These are phyloP conservation scores for Macrotyloma uniflorum DNA, from an alignment of 306 rosid species.

Conservation along the genomic window DNA sequence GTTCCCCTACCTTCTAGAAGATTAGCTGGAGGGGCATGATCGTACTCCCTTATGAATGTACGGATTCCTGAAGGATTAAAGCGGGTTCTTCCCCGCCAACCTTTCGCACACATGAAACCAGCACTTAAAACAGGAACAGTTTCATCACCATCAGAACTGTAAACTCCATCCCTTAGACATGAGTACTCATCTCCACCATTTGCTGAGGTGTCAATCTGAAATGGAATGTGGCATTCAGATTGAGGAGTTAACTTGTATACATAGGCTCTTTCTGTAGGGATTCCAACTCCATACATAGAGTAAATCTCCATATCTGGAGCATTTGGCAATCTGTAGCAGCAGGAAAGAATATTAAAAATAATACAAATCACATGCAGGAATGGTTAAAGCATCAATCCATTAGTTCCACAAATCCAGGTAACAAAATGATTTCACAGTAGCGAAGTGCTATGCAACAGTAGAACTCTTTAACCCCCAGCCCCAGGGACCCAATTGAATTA, in stretches of 20 bases:
- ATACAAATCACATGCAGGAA: conserved; percentile 17
- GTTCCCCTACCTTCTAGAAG: conserved; percentile 90
- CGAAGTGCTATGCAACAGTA: neutral
- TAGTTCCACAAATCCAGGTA: conserved; percentile 24
- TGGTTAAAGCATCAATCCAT: conserved; percentile 8
- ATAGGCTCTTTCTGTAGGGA: conserved; percentile 87
- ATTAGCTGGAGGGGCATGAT: conserved; percentile 87
- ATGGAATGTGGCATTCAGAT: conserved; percentile 78
- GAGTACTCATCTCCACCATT: conserved; percentile 59
- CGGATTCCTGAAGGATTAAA: conserved; percentile 82
- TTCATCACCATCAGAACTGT: conserved; percentile 72
- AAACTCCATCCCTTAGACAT: conserved; percentile 78
- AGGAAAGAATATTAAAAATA: conserved; percentile 36
- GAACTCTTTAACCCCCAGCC: conserved; percentile 8
- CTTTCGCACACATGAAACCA: conserved; percentile 87
- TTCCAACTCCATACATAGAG: conserved; percentile 86
- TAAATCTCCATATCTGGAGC: conserved; percentile 88
- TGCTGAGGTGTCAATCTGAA: conserved; percentile 77
- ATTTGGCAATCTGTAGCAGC: conserved; percentile 73
- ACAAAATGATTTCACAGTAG: conserved; percentile 4
- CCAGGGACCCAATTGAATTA: conserved; percentile 5
- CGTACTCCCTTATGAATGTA: conserved; percentile 70
- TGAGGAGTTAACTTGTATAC: conserved; percentile 65
- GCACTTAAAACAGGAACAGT: conserved; percentile 86
- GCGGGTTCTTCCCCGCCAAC: conserved; percentile 81